Evolutionary conservation across 1,284 basidiomycete species (phyloP), one percentile per base, ranked within the genome.

Genomic region (Afroboletus lepidellus): DNA sequence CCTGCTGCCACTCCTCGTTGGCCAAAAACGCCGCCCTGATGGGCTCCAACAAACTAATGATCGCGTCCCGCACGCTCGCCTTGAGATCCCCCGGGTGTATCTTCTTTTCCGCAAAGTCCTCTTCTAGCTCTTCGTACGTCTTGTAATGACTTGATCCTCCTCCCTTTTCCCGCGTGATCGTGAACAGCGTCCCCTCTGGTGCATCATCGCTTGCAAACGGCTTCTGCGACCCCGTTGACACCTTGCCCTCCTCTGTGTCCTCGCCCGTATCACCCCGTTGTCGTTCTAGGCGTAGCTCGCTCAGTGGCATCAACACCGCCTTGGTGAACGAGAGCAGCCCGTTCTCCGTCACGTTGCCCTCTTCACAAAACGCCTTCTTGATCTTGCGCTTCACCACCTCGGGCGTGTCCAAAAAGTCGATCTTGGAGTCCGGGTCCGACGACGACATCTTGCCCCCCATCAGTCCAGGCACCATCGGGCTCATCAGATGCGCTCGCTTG

Each of bases 371-470:
- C 0, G 97, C 96, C 37, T 79, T 79, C 71, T 92, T 94, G 72
- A 99, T 87, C 77, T 98, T 99, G 72, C 85, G 86, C 64, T 87
- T 85, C 48, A 98, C 81, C 29, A 80, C 81, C 39, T 91, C 87
- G 1, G 95, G 86, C 15, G 85, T 70, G 73, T 99, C 96, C 59
- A 99, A 85, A 73, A 99, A 95, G 74, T 99, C 96, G 69, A 99
- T 98, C 74, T 99, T 99, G 58, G 89, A 93, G 70, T 95, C 91
- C 25, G 92, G 90, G 65, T 98, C 96, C 1, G 96, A 98, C 0
- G 94, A 87, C n/a, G 93, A 96, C 97, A 99, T 99, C 72, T 99
- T 99, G 23, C 92, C 92, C 27, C 96, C 96, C 41, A 83, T 82
- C 42, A 99, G 81, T 37, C 97, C 96, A 20, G 97, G 96, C 0